A percentile compares a stretch with the other conserved stretches of the same genome.
Evolutionary conservation across 1,139 yeast genomes (phyloP).

Genomic region (Dujonia santamariae): DNA sequence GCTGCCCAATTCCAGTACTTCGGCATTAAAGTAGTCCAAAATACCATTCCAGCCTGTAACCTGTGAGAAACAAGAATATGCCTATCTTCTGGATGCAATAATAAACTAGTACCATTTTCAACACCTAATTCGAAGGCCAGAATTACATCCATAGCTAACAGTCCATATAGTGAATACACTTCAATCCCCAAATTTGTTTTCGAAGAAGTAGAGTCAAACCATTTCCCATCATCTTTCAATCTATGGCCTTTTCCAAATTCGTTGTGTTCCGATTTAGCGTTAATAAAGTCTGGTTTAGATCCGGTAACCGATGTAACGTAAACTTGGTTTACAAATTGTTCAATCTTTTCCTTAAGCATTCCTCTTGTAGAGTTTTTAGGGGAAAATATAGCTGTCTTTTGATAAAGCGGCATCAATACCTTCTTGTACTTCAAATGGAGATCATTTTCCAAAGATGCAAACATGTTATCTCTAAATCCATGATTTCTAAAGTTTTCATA

Average conservation of each 20-base stretch:
- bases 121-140: conserved; percentile 60
- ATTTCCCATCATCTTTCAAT: conserved; percentile 17
- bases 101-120: conserved; percentile 40
- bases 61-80: conserved; percentile 48
- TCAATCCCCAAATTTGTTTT: conserved; percentile 41
- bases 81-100: conserved; percentile 35
- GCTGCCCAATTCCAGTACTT: conserved; percentile 51
- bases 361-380: conserved; percentile 26
- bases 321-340: conserved; percentile 25
- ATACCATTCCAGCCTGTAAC: conserved; percentile 60
- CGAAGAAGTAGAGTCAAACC: conserved; percentile 26
- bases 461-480: conserved; percentile 52
- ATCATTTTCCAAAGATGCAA: conserved; percentile 49
- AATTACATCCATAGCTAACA: conserved; percentile 73
- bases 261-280: conserved; percentile 29
- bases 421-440: conserved; percentile 51
- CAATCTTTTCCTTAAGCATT: conserved; percentile 23
- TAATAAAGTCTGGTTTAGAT: conserved; percentile 29
- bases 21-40: conserved; percentile 68
- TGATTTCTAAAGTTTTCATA: conserved; percentile 64
- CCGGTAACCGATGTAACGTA: conserved; percentile 31
- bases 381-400: conserved; percentile 41
- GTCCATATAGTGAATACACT: conserved; percentile 58
- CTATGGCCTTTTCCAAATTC: conserved; percentile 35
- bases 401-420: conserved; percentile 45